Percentiles rank a stretch among this genome's conserved stretches.
Conservation (phyloP, 495 filamentous ascomycete genomes). For the Penicillium mononematosum region DNA sequence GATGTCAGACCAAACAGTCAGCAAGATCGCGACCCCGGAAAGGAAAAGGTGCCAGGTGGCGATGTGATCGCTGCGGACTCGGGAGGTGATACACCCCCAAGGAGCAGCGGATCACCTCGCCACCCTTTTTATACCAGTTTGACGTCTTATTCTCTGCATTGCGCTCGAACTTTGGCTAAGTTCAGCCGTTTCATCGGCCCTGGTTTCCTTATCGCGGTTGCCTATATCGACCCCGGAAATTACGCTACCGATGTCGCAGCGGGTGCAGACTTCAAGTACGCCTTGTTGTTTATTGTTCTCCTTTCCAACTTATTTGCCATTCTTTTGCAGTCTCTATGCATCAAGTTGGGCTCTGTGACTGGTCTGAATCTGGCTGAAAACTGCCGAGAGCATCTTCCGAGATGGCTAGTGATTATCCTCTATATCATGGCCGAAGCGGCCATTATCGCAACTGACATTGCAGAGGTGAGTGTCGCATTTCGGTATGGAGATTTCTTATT, state of each 20-base stretch:
- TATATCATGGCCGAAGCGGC: conserved; percentile 76
- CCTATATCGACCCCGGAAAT: conserved; percentile 81
- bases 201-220: conserved; percentile 79
- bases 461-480: conserved; percentile 55
- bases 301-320: conserved; percentile 84
- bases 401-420: conserved; percentile 71
- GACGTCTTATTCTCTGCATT: conserved; percentile 17
- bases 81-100: conserved; percentile 36
- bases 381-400: conserved; percentile 70
- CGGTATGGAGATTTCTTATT: not conserved
- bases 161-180: conserved; percentile 49
- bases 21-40: conserved; percentile 26
- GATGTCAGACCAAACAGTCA: conserved; percentile 25
- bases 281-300: conserved; percentile 76
- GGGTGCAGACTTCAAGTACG: conserved; percentile 62
- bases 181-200: conserved; percentile 80
- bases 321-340: conserved; percentile 75
- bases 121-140: conserved; percentile 33
- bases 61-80: conserved; percentile 38
- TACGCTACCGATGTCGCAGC: conserved; percentile 82
- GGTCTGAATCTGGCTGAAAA: conserved; percentile 79
- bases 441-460: conserved; percentile 88
- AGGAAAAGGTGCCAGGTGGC: conserved; percentile 31
- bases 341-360: conserved; percentile 83
- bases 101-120: conserved; percentile 40